Conservation (phyloP, 2,329 filamentous ascomycete species). For the Nemania sp. region DNA sequence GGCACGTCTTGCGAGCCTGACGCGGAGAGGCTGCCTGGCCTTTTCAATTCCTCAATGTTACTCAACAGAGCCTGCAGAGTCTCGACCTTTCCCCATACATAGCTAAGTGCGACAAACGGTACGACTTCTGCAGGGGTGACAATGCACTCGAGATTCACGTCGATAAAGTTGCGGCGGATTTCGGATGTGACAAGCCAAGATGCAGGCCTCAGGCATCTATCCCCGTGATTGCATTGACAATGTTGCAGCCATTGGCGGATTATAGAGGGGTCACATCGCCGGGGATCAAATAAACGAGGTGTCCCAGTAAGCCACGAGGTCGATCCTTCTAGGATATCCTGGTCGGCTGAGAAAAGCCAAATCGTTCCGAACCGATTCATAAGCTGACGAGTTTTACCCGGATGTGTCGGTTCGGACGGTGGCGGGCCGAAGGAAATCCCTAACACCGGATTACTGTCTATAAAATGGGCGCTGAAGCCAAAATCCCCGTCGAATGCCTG, state of each 20-base stretch:
- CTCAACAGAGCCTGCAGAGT: constrained; percentile 15
- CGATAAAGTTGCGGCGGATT: constrained; percentile 13
- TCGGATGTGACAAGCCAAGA: constrained; percentile 8
- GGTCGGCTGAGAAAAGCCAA: constrained; percentile 15
- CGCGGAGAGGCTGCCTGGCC: constrained; percentile 11
- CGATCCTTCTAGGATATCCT: constrained; percentile 9
- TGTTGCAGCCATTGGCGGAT: constrained; percentile 18
- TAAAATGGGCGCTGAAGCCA: constrained; percentile 26
- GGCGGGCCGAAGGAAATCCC: constrained; percentile 15
- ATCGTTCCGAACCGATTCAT: constrained; percentile 3
- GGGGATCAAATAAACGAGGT: constrained; percentile 21
- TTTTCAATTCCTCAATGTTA: constrained; percentile 17
- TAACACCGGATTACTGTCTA: constrained; percentile 12
- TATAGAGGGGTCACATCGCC: constrained; percentile 12
- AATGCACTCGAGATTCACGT: constrained; percentile 19
- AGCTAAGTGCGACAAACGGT: constrained; percentile 28
- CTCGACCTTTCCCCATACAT: constrained; percentile 24
- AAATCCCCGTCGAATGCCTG: constrained; percentile 6
- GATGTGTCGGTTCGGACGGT: not conserved
- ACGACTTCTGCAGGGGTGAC: constrained; percentile 15
- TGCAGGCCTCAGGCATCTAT: constrained; percentile 11
- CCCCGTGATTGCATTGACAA: constrained; percentile 11
- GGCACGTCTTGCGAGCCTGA: constrained; percentile 13
- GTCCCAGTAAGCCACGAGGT: constrained; percentile 15
- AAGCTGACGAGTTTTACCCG: not conserved